Base-by-base conservation (phyloP, 2,329 filamentous ascomycete genomes). In the Trichoderma gracile region DNA sequence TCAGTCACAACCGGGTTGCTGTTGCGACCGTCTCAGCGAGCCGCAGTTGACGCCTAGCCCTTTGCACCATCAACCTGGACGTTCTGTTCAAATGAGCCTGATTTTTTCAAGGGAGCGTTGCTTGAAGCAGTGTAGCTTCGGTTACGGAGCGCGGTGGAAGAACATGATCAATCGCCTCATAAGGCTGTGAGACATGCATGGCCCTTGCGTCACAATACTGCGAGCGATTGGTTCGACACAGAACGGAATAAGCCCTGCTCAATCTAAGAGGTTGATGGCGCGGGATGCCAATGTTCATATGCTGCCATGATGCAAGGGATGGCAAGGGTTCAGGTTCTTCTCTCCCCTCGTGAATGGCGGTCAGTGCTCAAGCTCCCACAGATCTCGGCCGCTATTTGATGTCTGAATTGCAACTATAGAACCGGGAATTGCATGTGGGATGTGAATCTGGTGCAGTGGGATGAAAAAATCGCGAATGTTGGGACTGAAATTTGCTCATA, bases 201-300 rank as follows among this genome's bases (percentile, higher is more conserved):
- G 7, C 47, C 54, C 47, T 60, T 52, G 47, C 57, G n/a, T 52
- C n/a, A 60, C 33, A 21, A 42, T 30, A 52, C 42, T 52, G 38
- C 30, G 33, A 21, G 52, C 50, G 10, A 6, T 40, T 10, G 23
- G 8, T 17, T 21, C 10, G 14, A 7, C 3, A 7, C n/a, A 23
- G 21, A 8, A 1, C 14, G 21, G 15, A 46, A 17, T n/a, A 30
- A 30, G 8, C 14, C 2, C 40, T 46, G 21, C 57, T 9, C 27
- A 15, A 42, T 19, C 50, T 7, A 27, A 12, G 17, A 3, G 17
- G 14, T 14, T 10, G 21, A 56, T 21, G 33, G 7, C 9, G 23
- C 23, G 46, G 46, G 46, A 62, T 17, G 40, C 12, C 33, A 38
- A 38, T 38, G 19, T 10, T 62, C 19, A 38, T 14, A n/a, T 38